Evolutionary conservation across 169 alveolate genomes (phyloP), one percentile per base, ranked within the genome.

Genomic region (Cryptosporidium sp.): DNA sequence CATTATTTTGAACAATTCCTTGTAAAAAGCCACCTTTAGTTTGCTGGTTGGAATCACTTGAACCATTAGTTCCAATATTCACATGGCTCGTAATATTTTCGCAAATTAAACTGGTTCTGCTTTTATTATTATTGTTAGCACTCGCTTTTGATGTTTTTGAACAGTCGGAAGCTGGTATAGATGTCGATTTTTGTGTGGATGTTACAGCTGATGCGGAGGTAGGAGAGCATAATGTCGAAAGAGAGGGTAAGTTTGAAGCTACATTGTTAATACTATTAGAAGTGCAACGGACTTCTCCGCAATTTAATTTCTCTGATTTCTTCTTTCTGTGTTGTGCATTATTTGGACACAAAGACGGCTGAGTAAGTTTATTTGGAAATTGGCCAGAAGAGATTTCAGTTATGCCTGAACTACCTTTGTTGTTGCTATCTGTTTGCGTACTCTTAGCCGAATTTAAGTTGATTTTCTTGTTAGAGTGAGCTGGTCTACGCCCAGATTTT

Each of bases 401-500:
- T 33, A 10, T 31, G 33, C 52, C 21, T 65, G 26, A 35, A 10
- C 50, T n/a, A 33, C 55, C 23, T 16, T 9, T 37, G 14, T 1
- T 37, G 33, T n/a, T 37, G 33, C 5, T 31, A 31, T 37, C 71
- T 18, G 35, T 55, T n/a, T 33, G 50, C 4, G 50, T 18, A 35
- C 29, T 65, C 50, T 65, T 65, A 35, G 21, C 50, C 21, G 9
- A n/a, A 65, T 65, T 65, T 31, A 23, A 29, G 71, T 65, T 65
- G 31, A 65, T 65, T 37, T 29, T 65, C 51, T 37, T 65, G 50
- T 12, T 65, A 65, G 52, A 65, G 41, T 65, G 71, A 35, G 51
- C 71, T 26, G 71, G 0, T 33, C 71, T 65, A 65, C 71, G 71
- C 71, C 71, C 43, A 39, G 41, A 31, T 33, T 65, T 65, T 33